Conservation (phyloP, 441 rosid species). For the Mallotus repandus region DNA sequence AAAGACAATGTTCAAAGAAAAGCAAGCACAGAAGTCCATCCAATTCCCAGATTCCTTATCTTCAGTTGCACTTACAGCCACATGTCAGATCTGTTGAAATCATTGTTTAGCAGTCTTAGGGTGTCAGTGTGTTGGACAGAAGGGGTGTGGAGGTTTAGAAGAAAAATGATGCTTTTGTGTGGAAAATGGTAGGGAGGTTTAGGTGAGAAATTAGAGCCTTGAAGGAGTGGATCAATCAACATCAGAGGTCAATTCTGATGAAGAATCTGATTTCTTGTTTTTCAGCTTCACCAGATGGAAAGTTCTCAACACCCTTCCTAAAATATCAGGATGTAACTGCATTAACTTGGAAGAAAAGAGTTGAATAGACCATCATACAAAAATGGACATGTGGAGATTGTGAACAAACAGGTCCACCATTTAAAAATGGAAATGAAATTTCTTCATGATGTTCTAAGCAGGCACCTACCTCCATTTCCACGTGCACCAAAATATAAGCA, state of each 20-base stretch:
- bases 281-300: neutral
- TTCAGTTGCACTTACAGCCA: neutral
- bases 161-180: neutral
- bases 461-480: constrained; percentile 90
- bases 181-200: neutral
- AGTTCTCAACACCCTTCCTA: neutral
- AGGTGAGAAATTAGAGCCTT: neutral
- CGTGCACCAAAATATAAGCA: constrained; percentile 57
- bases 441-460: constrained; percentile 14
- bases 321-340: neutral
- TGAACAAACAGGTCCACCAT: neutral
- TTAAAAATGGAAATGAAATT: neutral
- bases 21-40: neutral
- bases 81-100: neutral
- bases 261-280: neutral
- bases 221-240: neutral
- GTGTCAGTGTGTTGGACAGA: neutral
- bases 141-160: neutral
- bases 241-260: neutral
- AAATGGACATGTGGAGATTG: constrained; percentile 1
- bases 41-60: neutral
- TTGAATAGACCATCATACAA: neutral
- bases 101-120: neutral
- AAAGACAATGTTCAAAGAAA: neutral
- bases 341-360: neutral